Evolutionary conservation across 2,329 filamentous ascomycete genomes (phyloP).

Genomic region (Rutstroemia sydowiana): DNA sequence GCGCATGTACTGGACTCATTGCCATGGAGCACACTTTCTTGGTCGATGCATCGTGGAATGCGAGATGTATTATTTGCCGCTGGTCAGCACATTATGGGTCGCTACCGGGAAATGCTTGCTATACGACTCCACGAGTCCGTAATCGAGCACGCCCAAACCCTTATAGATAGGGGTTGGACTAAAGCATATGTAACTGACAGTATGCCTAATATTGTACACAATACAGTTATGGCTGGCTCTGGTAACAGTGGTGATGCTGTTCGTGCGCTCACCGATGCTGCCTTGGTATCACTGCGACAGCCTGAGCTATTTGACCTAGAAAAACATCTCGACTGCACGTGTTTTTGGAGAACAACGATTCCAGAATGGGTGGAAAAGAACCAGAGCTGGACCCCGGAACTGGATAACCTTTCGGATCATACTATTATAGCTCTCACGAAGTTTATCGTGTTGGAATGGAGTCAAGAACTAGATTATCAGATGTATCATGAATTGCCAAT

Average conservation of each 20-base stretch:
- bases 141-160: neutral
- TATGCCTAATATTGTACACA: slow-evolving; percentile 28
- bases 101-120: slow-evolving; percentile 19
- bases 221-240: slow-evolving; percentile 25
- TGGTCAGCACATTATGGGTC: slow-evolving; percentile 24
- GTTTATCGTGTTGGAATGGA: neutral
- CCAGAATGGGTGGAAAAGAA: neutral
- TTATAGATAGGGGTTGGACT: neutral
- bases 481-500: neutral
- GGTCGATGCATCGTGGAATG: slow-evolving; percentile 31
- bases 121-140: neutral
- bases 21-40: slow-evolving; percentile 30
- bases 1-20: slow-evolving; percentile 26
- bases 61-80: slow-evolving; percentile 29
- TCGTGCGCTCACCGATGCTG: slow-evolving; percentile 27
- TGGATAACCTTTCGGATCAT: neutral
- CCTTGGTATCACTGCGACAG: slow-evolving; percentile 5
- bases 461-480: neutral
- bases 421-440: neutral
- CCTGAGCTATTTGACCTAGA: neutral
- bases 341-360: neutral
- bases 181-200: slow-evolving; percentile 3
- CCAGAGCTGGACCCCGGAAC: neutral
- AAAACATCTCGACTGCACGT: neutral
- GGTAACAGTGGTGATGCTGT: slow-evolving; percentile 30